These are phyloP conservation scores for Naganishia vaughanmartiniae DNA, from an alignment of 768 basidiomycete genomes.

Conservation along the genomic window DNA sequence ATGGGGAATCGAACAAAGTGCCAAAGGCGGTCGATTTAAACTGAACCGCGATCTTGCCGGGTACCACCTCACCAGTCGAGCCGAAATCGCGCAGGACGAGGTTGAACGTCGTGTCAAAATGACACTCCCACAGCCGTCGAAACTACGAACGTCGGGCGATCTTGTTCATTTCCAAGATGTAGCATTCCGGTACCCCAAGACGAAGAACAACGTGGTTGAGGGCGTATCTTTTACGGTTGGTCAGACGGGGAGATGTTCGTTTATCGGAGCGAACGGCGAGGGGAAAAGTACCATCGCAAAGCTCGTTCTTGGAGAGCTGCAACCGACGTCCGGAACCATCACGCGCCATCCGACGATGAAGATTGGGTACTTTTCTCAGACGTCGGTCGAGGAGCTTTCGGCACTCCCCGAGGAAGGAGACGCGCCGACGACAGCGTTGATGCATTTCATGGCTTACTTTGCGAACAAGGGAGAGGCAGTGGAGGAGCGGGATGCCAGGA, in stretches of 20 bases:
- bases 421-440: conserved; percentile 46
- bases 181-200: conserved; percentile 50
- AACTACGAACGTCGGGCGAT: conserved; percentile 48
- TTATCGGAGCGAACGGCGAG: conserved; percentile 60
- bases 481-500: conserved; percentile 54
- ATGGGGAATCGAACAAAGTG: conserved; percentile 53
- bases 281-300: conserved; percentile 63
- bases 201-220: conserved; percentile 44
- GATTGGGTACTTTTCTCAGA: conserved; percentile 63
- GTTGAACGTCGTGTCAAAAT: conserved; percentile 53
- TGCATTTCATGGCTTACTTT: conserved; percentile 43
- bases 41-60: conserved; percentile 60
- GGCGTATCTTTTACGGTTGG: conserved; percentile 54
- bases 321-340: conserved; percentile 58
- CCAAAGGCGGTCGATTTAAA: conserved; percentile 59
- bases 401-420: conserved; percentile 19
- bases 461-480: conserved; percentile 35
- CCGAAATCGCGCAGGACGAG: conserved; percentile 54
- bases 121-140: conserved; percentile 49
- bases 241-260: conserved; percentile 53
- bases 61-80: conserved; percentile 54
- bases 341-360: conserved; percentile 59
- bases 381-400: conserved; percentile 61
- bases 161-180: conserved; percentile 54
- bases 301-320: conserved; percentile 49